Base-by-base conservation (phyloP, 192 early-diverging fungal species). In the Phycomyces nitens region DNA sequence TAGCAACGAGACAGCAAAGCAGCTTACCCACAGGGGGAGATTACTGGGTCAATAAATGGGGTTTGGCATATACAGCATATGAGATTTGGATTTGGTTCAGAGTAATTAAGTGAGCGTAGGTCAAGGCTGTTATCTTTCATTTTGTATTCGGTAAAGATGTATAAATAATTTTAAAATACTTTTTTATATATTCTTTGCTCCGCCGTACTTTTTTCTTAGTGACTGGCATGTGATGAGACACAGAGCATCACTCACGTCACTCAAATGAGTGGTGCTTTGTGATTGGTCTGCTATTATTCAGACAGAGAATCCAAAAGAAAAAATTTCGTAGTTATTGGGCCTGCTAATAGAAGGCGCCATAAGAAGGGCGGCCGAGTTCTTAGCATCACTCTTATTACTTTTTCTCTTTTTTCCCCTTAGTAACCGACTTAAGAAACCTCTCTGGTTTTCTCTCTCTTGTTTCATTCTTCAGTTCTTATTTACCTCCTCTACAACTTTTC, bases 51-150 rank as follows among this genome's bases (percentile, higher is more conserved):
- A 38, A 76, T 55, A 58, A 77, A 80, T 1, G 78, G 78, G 42
- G 68, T 61, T 51, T 74, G 69, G 56, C 78, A 80, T 15, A 80
- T 73, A 50, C 78, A 80, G 50, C 78, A 80, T 14, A 80, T 68
- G 15, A 80, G 60, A 49, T 80, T 80, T 1, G 65, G 49, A 38
- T 80, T 80, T 20, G 55, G 44, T n/a, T 69, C 68, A 10, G 27
- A 53, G 50, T 62, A 69, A 16, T 26, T 26, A 47, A 69, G 27
- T 7, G 53, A 23, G 16, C 42, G 47, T 14, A 69, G 57, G 55
- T 69, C 68, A 24, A 68, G n/a, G n/a, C n/a, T n/a, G n/a, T n/a
- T n/a, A n/a, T n/a, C n/a, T n/a, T n/a, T n/a, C n/a, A n/a, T n/a
- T n/a, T n/a, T n/a, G n/a, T n/a, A n/a, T n/a, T n/a, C n/a, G n/a